Evolutionary conservation across 2,329 filamentous ascomycete genomes (phyloP), one percentile per base, ranked within the genome.

Genomic region (Colletotrichum eremochloae): DNA sequence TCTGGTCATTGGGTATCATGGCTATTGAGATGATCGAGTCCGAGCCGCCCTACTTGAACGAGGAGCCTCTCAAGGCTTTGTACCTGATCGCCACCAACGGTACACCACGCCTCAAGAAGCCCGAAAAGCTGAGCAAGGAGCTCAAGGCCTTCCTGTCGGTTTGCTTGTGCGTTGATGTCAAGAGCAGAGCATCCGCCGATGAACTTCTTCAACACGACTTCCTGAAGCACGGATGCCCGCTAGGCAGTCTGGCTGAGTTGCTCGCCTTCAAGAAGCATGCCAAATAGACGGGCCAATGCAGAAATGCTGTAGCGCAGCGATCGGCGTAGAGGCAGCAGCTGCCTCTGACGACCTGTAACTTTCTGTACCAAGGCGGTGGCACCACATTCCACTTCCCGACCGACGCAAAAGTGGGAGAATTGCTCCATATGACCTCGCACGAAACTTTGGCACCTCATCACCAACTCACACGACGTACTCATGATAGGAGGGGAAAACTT

Each of bases 21-120:
- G 96, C 96, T 33, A 98, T 99, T 79, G 96, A 99, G 84, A 98
- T 99, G 96, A 98, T 98, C 79, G 96, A 99, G 82, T 97, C 94
- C 24, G 96, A 99, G 82, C 96, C 96, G 7, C 96, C 96, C 0
- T 99, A 99, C 82, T 90, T 98, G 48, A 98, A 98, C 83, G 96
- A 98, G 83, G 96, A 98, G 83, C 96, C 96, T 0, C 89, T 99
- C 68, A 98, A 98, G 87, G 96, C 96, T 9, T 89, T 99, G 58
- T 99, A 97, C 82, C 89, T 99, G 74, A 99, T 99, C 80, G 96
- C 96, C 60, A 99, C 96, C 68, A 98, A 98, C 84, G 96, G 96
- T 76, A 98, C 96, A 3, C 96, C 96, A 31, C 91, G 95, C 70
- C 89, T 99, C 75, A 99, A 99, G 93, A 97, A 98, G 85, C 96